Conservation (phyloP, 2,329 filamentous ascomycete species). For the Phyllosticta citriasiana region DNA sequence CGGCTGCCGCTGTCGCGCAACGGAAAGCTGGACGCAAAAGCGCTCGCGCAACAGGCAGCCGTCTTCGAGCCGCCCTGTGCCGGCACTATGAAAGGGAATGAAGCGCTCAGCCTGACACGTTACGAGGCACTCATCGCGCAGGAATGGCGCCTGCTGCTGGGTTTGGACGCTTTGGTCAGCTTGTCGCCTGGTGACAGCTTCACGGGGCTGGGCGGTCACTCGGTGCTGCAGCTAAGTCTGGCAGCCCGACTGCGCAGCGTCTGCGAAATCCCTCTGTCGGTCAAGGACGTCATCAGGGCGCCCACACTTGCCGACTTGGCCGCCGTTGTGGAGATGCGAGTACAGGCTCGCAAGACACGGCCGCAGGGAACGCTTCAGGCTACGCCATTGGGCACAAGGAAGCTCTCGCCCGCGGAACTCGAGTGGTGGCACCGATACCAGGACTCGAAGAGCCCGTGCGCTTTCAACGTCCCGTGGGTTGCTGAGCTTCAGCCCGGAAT, state of each 20-base stretch:
- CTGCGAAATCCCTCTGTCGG: constrained; percentile 11
- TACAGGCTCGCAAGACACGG: not conserved
- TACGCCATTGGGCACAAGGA: not conserved
- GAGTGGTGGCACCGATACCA: constrained; percentile 17
- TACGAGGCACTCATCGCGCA: constrained; percentile 9
- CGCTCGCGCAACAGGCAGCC: constrained; percentile 10
- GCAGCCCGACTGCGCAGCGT: constrained; percentile 9
- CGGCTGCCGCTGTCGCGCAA: constrained; percentile 12
- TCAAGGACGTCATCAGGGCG: constrained; percentile 14
- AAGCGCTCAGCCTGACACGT: not conserved
- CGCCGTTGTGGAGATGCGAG: not conserved
- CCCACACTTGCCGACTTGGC: constrained; percentile 5
- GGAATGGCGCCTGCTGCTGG: constrained; percentile 11
- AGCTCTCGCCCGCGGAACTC: constrained; percentile 14
- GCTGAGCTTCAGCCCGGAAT: constrained; percentile 9
- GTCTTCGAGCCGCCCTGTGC: constrained; percentile 1
- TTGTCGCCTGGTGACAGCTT: constrained; percentile 45
- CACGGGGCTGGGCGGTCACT: constrained; percentile 52
- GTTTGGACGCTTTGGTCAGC: constrained; percentile 25
- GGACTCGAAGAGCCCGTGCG: constrained; percentile 10
- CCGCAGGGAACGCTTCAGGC: not conserved
- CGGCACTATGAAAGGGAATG: not conserved
- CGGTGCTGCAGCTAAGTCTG: constrained; percentile 31
- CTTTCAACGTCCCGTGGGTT: constrained; percentile 22
- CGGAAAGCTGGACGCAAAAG: constrained; percentile 28